A percentile compares a stretch with the other conserved stretches of the same genome.
Conservation (phyloP, 1,284 basidiomycete genomes). For the Cronartium ribicola region DNA sequence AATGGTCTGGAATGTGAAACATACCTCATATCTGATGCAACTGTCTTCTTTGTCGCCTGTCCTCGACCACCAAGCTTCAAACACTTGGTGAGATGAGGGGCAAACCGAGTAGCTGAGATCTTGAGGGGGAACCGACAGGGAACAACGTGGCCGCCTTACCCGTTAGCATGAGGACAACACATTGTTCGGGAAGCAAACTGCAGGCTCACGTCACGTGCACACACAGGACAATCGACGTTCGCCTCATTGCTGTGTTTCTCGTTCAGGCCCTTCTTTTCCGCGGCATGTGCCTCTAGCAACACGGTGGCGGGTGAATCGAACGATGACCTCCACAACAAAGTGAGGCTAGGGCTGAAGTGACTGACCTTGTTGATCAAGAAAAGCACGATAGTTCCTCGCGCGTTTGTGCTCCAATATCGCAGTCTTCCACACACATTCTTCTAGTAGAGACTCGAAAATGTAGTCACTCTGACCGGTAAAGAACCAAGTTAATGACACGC, state of each 20-base stretch:
- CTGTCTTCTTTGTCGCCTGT: conserved; percentile 15
- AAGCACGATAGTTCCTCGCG: conserved; percentile 16
- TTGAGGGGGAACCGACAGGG: background rate
- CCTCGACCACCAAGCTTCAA: conserved; percentile 25
- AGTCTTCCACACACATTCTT: conserved; percentile 32
- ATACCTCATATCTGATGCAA: conserved; percentile 12
- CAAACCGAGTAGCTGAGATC: conserved; percentile 37
- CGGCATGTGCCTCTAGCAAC: conserved; percentile 1
- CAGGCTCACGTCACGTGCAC: conserved; percentile 17
- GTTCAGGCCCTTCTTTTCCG: conserved; percentile 21
- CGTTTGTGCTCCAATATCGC: conserved; percentile 28
- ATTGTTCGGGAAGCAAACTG: background rate
- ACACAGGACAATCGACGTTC: conserved; percentile 26
- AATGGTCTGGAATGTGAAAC: background rate
- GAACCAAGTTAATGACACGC: background rate
- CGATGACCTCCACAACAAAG: background rate
- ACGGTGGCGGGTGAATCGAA: background rate
- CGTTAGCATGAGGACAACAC: background rate
- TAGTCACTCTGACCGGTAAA: background rate
- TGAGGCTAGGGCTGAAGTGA: too few relatives aligned
- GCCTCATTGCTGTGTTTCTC: conserved; percentile 15
- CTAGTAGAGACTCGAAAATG: conserved; percentile 24
- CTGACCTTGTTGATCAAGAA: conserved; percentile 20
- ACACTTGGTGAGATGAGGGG: conserved; percentile 39
- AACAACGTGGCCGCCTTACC: background rate